Evolutionary conservation across 371 early-diverging fungal genomes (phyloP).

Genomic region (Paraphysoderma sedebokerense): DNA sequence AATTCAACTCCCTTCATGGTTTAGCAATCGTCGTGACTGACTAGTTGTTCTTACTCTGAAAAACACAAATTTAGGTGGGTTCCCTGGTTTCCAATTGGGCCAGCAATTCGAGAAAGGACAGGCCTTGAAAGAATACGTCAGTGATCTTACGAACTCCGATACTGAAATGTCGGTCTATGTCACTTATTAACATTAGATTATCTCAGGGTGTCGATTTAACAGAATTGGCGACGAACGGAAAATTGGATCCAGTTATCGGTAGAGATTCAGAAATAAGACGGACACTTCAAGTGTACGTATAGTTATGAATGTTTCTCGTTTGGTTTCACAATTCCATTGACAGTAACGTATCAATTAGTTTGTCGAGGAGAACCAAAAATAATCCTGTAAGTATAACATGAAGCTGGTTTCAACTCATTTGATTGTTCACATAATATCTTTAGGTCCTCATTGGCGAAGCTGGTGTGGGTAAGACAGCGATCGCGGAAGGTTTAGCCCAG

Average conservation of each 20-base stretch:
- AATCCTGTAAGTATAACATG: conserved; percentile 69
- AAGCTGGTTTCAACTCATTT: neutral
- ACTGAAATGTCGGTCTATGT: neutral
- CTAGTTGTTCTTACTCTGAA: too few species aligned
- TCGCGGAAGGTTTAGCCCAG: conserved; percentile 59
- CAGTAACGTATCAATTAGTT: too few species aligned
- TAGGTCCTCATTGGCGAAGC: conserved; percentile 36
- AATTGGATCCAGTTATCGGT: conserved; percentile 79
- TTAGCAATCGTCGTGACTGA: too few species aligned
- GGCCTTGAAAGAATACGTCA: conserved; percentile 11
- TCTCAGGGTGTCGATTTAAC: conserved; percentile 51
- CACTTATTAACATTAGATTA: neutral
- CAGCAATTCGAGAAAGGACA: conserved; percentile 13
- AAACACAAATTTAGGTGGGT: too few species aligned
- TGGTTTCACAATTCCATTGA: neutral
- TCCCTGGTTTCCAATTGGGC: too few species aligned
- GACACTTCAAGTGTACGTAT: conserved; percentile 50
- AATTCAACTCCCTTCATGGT: too few species aligned
- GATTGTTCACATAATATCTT: conserved; percentile 19
- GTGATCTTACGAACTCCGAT: neutral
- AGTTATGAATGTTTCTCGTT: neutral
- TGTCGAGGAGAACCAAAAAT: conserved; percentile 71
- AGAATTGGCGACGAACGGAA: conserved; percentile 49
- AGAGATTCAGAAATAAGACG: conserved; percentile 68
- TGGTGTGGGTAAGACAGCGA: conserved; percentile 43